Evolutionary conservation across 2,329 filamentous ascomycete species (phyloP), one percentile per base, ranked within the genome.

Genomic region (Endothia cerciana): DNA sequence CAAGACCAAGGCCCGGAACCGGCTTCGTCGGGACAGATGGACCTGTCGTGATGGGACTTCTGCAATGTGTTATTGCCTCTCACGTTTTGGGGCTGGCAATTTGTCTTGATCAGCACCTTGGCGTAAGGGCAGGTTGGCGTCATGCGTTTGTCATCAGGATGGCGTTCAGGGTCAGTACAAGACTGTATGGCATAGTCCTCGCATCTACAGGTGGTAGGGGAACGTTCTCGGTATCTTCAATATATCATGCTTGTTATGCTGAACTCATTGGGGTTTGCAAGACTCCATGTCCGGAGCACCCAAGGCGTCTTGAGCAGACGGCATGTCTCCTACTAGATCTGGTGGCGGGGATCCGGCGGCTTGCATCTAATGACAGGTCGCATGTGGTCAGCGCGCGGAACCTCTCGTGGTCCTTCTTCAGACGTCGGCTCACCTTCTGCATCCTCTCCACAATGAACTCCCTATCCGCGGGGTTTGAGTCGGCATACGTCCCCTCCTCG

Each of bases 371-470:
- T 65, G 63, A 65, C 33, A 57, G 45, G 40, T 38, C 8, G 47
- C 64, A 74, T 60, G 74, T 64, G 60, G 65, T 58, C 58, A 60
- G 36, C 45, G 28, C 22, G 40, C 43, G 53, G 55, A 19, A 10
- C 33, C 7, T 47, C 41, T 33, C 30, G 22, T 55, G 8, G 6
- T 47, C 57, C 56, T n/a, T 19, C 40, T 55, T 13, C 60, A 56
- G 28, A 43, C 15, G 7, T 7, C 10, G 30, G 63, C 85, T 76
- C 78, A 97, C 94, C 89, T 94, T 94, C 78, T 98, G 94, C 95
- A 99, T 99, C 76, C 90, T 90, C 74, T 97, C 94, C 70, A 97
- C 94, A 73, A 99, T 95, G 77, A 93, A 97, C 75, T 97, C 92
- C 69, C 94, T 85, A 78, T 97, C 92, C 56, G 86, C 84, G 17